Evolutionary conservation across 106 monocot genomes (phyloP).

Genomic region (Acanthochlamys bracteata): DNA sequence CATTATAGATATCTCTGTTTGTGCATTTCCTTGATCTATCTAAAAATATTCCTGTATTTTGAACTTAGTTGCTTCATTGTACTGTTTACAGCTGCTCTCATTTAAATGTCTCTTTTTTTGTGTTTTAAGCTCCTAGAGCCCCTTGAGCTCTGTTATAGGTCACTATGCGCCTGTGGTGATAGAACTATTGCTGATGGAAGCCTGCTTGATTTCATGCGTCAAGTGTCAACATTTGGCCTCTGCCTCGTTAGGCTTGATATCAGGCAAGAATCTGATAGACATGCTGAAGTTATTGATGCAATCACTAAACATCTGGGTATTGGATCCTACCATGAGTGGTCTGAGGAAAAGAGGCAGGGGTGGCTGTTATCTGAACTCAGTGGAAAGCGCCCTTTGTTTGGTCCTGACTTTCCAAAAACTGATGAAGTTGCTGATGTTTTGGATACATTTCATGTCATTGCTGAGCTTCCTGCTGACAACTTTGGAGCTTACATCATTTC

Average conservation of each 20-base stretch:
- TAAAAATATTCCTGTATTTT: too few relatives aligned
- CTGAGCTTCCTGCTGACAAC: constrained; percentile 78
- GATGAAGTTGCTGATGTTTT: constrained; percentile 84
- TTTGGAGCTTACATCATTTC: constrained; percentile 96
- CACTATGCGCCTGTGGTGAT: constrained; percentile 42
- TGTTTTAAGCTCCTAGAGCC: constrained; percentile 62
- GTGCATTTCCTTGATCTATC: background rate
- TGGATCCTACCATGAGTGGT: constrained; percentile 94
- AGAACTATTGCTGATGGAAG: constrained; percentile 83
- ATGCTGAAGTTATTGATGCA: constrained; percentile 87
- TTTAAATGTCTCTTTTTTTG: background rate
- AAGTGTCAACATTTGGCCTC: constrained; percentile 93
- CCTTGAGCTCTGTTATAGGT: constrained; percentile 70
- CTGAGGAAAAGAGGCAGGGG: constrained; percentile 85
- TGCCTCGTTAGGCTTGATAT: constrained; percentile 95
- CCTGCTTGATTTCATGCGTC: constrained; percentile 52
- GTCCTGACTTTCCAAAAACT: constrained; percentile 76
- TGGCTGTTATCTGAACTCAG: constrained; percentile 82
- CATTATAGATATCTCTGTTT: background rate
- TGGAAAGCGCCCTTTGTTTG: constrained; percentile 82
- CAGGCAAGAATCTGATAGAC: constrained; percentile 96
- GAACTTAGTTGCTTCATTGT: too few relatives aligned
- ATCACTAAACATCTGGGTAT: constrained; percentile 86
- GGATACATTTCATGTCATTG: constrained; percentile 58
- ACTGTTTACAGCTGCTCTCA: too few relatives aligned